These are phyloP conservation scores for Penicillium brevicompactum DNA, from an alignment of 2,329 filamentous ascomycete species.

Conservation along the genomic window DNA sequence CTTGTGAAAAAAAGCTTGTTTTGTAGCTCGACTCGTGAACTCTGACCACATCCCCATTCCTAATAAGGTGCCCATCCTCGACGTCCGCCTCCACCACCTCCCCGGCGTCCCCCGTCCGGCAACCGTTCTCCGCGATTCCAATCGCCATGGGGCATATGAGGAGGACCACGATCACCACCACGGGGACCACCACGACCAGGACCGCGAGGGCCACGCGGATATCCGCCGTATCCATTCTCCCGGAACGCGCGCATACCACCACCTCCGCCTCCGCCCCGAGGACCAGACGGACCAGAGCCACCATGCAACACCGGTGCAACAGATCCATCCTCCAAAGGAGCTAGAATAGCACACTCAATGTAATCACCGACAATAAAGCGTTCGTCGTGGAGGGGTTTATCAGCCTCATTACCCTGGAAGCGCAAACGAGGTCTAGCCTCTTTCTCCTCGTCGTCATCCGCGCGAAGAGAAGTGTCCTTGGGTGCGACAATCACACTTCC, in stretches of 20 bases:
- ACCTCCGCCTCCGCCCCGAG: conserved; percentile 28
- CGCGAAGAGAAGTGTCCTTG: conserved; percentile 28
- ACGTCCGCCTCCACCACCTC: conserved; percentile 38
- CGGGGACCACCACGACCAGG: conserved; percentile 46
- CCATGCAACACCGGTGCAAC: conserved; percentile 58
- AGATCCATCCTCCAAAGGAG: conserved; percentile 72
- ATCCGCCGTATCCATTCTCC: conserved; percentile 49
- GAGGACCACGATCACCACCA: conserved; percentile 44
- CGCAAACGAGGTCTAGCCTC: conserved; percentile 41
- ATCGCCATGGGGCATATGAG: conserved; percentile 41
- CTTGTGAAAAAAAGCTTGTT: neutral
- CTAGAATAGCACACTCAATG: conserved; percentile 77
- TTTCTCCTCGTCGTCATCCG: conserved; percentile 41
- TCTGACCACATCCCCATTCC: neutral
- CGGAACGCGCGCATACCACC: conserved; percentile 43
- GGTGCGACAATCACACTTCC: conserved; percentile 76
- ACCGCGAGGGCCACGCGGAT: conserved; percentile 43
- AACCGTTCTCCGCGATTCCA: conserved; percentile 53
- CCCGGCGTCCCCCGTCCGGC: conserved; percentile 36
- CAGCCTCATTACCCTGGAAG: conserved; percentile 60
- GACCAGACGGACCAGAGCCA: conserved; percentile 33
- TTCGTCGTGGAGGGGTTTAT: conserved; percentile 74
- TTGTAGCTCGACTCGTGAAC: neutral
- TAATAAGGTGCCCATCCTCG: conserved; percentile 46
- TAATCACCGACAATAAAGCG: conserved; percentile 89